Base-by-base conservation (phyloP, 2,329 filamentous ascomycete species). In the Podosphaera fusca region DNA sequence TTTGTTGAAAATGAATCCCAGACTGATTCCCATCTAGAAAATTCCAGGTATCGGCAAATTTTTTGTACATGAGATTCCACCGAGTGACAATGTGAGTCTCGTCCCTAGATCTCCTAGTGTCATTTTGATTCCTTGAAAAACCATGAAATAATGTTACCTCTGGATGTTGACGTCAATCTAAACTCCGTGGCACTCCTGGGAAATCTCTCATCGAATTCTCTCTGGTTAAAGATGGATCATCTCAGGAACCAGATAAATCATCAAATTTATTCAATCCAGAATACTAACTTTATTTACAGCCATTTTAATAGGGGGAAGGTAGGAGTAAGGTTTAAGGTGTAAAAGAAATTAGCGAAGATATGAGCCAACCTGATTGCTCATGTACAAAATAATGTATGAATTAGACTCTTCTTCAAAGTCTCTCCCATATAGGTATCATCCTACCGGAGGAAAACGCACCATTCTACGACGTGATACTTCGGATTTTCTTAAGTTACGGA, bases 1-100 rank as follows among this genome's bases (percentile, higher is more conserved):
- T 45, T 38, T 12, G n/a, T 35, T 6, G 10, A 38, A 21, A 2
- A 6, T 8, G 2, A 12, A 1, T 3, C 42, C 21, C 38, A 31
- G 33, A 42, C 49, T 57, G 31, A 57, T 35, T 30, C 21, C 12
- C 30, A 31, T 55, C 61, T 21, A 80, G 76, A 77, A 78, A 68
- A 61, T 82, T 29, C 79, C 79, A 61, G 60, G 77, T 63, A 61
- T 81, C 59, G 73, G 73, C 61, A 60, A 64, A 54, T 70, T 72
- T 69, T 82, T 74, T 67, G 63, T 72, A 64, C 74, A 75, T 67
- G 71, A 78, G 66, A 64, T 77, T 62, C 74, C 77, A 63, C 71
- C 79, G 59, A 76, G 78, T 59, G 79, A 82, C 70, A 81, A 80
- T 70, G 79, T 82, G 64, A 72, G 78, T 74, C 21, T 53, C n/a